These are phyloP conservation scores for Pholiota adiposa DNA, from an alignment of 1,284 basidiomycete genomes.

Conservation along the genomic window DNA sequence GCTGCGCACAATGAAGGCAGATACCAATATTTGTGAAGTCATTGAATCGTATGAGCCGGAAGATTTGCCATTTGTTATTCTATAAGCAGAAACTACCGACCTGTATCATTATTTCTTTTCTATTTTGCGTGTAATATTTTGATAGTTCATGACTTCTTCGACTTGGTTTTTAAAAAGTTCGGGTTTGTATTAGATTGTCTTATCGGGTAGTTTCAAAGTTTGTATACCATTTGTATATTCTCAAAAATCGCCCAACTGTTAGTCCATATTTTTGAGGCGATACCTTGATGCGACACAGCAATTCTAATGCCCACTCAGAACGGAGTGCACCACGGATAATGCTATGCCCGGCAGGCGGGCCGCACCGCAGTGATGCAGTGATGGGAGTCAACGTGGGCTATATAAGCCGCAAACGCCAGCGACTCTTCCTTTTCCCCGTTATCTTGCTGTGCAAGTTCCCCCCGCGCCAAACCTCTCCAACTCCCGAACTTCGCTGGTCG, in stretches of 20 bases:
- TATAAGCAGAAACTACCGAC: neutral
- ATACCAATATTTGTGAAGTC: constrained; percentile 10
- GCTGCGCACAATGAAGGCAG: constrained; percentile 40
- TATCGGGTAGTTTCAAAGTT: too few species aligned
- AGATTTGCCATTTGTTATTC: neutral
- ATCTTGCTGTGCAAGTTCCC: constrained; percentile 24
- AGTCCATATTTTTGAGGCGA: too few species aligned
- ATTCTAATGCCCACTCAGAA: neutral
- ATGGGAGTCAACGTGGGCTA: neutral
- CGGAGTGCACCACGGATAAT: neutral
- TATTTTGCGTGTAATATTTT: neutral
- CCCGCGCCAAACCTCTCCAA: constrained; percentile 7
- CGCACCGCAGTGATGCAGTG: neutral
- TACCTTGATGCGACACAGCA: neutral
- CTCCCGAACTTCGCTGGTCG: constrained; percentile 24
- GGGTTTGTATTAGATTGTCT: too few species aligned
- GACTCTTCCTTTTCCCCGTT: constrained; percentile 3
- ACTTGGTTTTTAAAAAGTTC: too few species aligned
- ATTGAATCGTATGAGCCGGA: neutral
- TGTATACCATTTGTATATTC: too few species aligned
- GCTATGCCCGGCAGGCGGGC: neutral
- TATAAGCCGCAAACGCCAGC: neutral
- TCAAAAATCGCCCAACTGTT: too few species aligned
- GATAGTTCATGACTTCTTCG: too few species aligned
- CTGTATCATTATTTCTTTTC: neutral